Evolutionary conservation across 1,284 basidiomycete species (phyloP), one percentile per base, ranked within the genome.

Genomic region (Peniophora sp.): DNA sequence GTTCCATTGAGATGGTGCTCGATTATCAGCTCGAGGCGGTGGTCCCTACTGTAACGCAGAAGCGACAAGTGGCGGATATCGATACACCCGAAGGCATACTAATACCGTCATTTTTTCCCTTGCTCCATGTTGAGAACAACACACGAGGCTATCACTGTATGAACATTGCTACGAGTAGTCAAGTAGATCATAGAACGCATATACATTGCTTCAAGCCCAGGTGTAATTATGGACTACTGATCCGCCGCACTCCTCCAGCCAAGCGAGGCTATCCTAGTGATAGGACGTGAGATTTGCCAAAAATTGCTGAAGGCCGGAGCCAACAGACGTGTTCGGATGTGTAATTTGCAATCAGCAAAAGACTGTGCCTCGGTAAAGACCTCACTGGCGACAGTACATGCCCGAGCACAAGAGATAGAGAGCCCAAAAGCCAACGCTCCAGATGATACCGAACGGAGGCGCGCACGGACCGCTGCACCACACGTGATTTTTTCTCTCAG

Each of bases 341-440:
- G 74, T 86, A 89, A 87, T 89, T 89, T 89, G 86, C 86, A 89
- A 89, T 85, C 83, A 89, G 86, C 86, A 88, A 89, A 87, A 85
- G 79, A 87, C 85, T 87, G 83, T 83, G 83, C 79, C 83, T 87
- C 85, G 82, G 86, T 89, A 85, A 75, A 81, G 75, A 89, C 86
- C 83, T 89, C 86, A 89, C 85, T 88, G 83, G 81, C 83, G 83
- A 86, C 81, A 84, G 83, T 86, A 84, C 85, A 82, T 86, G 85
- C 85, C 85, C 86, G 84, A 88, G 85, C 85, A 88, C 86, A 88
- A 88, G 84, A 86, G 81, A 83, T 86, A 63, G 55, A 56, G 58
- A 62, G 48, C 39, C n/a, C 20, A 10, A 24, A 50, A 3, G 12
- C 3, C 42, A 3, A 23, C 22, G 49, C 2, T 10, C 20, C 10